Base-by-base conservation (phyloP, 768 basidiomycete species). In the Termitomyces titanicus region DNA sequence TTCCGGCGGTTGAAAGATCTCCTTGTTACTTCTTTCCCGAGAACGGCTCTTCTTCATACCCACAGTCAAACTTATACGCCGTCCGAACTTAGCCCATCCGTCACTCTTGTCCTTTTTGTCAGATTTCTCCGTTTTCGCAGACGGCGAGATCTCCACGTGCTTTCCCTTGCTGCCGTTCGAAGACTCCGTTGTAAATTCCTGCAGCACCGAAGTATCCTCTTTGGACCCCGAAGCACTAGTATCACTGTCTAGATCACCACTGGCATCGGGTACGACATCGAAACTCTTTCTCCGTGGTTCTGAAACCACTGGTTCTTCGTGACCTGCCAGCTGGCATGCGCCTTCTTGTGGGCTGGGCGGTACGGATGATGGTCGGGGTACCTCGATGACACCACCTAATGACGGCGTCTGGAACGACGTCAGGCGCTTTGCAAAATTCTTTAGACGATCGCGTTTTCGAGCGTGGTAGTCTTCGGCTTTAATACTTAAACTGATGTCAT, bases 401-500 rank as follows among this genome's bases (percentile, higher is more conserved):
- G 55, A 54, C 13, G 60, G 10, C 35, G 64, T 6, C 56, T 70
- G 73, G 55, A 78, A 75, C 9, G 70, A 69, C 25, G 78, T 75
- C 53, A 90, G 72, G 61, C 79, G 81, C 63, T 83, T 85, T 17
- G 89, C 90, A 45, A 94, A 72, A 47, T 82, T 84, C 68, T 83
- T 87, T 57, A 96, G 71, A 45, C 80, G 80, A 68, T 94, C 89
- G 35, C 92, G 83, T 70, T 86, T 96, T 50, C 88, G 79, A 54
- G 83, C 81, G 53, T 81, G 82, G 56, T 89, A 89, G 61, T 92
- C 88, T 58, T 94, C 90, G 0, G 86, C 81, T 66, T 88, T 91
- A 68, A 95, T 88, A 69, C 88, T 89, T 33, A 98, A 74, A 49
- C 92, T 93, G 62, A 98, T 86, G 69, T 97, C 95, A 68, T 89